Evolutionary conservation across 148 eudicot genomes (phyloP), one percentile per base, ranked within the genome.

Genomic region (Cornus controversa): DNA sequence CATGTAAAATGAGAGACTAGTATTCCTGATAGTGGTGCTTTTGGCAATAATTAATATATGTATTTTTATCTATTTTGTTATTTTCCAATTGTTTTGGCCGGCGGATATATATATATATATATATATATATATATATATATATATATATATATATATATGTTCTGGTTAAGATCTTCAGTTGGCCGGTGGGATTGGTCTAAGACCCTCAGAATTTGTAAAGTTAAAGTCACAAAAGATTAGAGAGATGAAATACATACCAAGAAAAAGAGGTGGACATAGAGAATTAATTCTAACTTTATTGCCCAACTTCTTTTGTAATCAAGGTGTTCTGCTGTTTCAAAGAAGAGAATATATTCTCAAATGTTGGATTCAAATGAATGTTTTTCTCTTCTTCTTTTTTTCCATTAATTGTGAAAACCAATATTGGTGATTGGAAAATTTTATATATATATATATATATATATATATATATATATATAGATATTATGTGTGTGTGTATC

Each of bases 311-410:
- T 75, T 65, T 75, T 66, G 78, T 65, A 60, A 75, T 75, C 70
- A 75, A 75, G 78, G 78, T 75, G 78, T 75, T 75, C 66, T 66
- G 23, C 70, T 26, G 78, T 65, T 75, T 10, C 25, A 25, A 40
- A 75, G 25, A 74, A 40, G 2, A 66, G 37, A 37, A 63, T 74
- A 26, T 16, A 63, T 42, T 64, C 69, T 37, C 25, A 42, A 24
- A 15, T 29, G 18, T 40, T 26, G 57, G 25, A 40, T 64, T 31
- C 25, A 64, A 25, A 37, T 10, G 8, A 5, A 23, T 73, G 10
- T 22, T 60, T 5, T 6, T n/a, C n/a, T n/a, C n/a, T n/a, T 31
- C 25, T 9, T 18, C 24, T 71, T 29, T 24, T 8, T 53, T 71
- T 15, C 5, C 1, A 18, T 40, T n/a, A 31, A 36, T 69, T 9